Conservation (phyloP, 2,329 filamentous ascomycete genomes). For the Fusarium concolor region DNA sequence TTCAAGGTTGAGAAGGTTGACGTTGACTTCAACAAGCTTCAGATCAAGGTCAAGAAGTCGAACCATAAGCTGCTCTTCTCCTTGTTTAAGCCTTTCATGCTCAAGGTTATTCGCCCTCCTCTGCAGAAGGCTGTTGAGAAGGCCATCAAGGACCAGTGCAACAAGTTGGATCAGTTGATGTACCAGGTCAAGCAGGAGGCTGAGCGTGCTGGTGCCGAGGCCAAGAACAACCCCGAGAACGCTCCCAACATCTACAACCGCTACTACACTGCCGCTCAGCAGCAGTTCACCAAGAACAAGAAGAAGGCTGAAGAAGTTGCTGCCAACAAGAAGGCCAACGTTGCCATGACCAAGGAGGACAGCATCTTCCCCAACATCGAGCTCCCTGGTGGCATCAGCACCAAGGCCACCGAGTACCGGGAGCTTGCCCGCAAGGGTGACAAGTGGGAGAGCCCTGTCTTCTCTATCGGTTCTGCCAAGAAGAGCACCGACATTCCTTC, state of each 20-base stretch:
- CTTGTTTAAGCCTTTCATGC: conserved; percentile 86
- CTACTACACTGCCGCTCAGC: conserved; percentile 81
- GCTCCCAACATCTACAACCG: conserved; percentile 87
- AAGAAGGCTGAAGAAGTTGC: conserved; percentile 74
- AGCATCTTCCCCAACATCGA: conserved; percentile 89
- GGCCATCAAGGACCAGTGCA: conserved; percentile 85
- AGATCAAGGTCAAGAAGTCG: conserved; percentile 92
- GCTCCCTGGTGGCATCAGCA: conserved; percentile 84
- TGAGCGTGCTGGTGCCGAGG: conserved; percentile 74
- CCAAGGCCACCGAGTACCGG: conserved; percentile 94
- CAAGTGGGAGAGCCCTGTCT: conserved; percentile 94
- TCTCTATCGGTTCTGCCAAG: conserved; percentile 83
- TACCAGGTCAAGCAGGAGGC: conserved; percentile 87
- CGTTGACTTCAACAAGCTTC: conserved; percentile 82
- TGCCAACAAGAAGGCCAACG: conserved; percentile 75
- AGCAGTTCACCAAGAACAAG: conserved; percentile 79
- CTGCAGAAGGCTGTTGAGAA: conserved; percentile 91
- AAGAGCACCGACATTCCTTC: conserved; percentile 78
- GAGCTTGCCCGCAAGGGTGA: conserved; percentile 89
- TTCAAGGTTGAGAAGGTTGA: conserved; percentile 94
- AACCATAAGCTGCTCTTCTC: conserved; percentile 92
- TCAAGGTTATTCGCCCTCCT: conserved; percentile 85
- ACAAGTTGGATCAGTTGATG: conserved; percentile 77
- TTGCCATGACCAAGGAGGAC: conserved; percentile 75
- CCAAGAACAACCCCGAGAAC: conserved; percentile 71